Evolutionary conservation across 2,329 filamentous ascomycete species (phyloP).

Genomic region (Dactylonectria macrodidyma): DNA sequence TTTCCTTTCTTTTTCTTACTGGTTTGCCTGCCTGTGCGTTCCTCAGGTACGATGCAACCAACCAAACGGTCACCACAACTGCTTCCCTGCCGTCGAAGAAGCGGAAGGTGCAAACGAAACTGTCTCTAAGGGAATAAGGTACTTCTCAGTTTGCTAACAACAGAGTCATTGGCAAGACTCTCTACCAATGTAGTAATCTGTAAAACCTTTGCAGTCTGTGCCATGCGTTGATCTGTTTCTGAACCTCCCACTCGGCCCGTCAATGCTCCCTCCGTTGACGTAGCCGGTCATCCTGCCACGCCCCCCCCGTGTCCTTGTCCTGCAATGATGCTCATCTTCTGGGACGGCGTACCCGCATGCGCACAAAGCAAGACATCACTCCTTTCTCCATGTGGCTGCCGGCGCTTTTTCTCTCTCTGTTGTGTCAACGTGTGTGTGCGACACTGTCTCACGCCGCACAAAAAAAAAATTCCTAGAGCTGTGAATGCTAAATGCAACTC

Average conservation of each 20-base stretch:
- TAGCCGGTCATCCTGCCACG: conserved; percentile 9
- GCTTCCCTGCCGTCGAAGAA: not conserved
- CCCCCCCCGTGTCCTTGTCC: conserved; percentile 15
- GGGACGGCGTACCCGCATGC: conserved; percentile 29
- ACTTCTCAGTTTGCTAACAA: not conserved
- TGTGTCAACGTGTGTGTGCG: not conserved
- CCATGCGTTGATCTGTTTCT: not conserved
- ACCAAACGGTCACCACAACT: not conserved
- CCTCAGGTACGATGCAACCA: not conserved
- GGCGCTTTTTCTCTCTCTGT: conserved; percentile 21
- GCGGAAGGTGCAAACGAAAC: too few relatives aligned
- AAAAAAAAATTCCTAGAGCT: not conserved
- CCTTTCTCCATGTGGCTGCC: conserved; percentile 36
- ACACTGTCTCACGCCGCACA: conserved; percentile 7
- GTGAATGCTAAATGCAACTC: not conserved
- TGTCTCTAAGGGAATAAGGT: not conserved
- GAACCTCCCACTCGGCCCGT: not conserved
- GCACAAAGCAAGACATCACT: conserved; percentile 42
- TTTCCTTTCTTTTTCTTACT: not conserved
- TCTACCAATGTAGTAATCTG: not conserved
- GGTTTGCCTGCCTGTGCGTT: not conserved
- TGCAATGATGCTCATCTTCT: conserved; percentile 18
- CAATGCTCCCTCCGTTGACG: conserved; percentile 2
- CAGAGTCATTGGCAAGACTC: not conserved
- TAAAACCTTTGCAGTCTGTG: not conserved